Percentiles rank a stretch among this genome's conserved stretches.
Evolutionary conservation across 352 stramenopile species (phyloP).

Genomic region (Phytophthora palmivora): DNA sequence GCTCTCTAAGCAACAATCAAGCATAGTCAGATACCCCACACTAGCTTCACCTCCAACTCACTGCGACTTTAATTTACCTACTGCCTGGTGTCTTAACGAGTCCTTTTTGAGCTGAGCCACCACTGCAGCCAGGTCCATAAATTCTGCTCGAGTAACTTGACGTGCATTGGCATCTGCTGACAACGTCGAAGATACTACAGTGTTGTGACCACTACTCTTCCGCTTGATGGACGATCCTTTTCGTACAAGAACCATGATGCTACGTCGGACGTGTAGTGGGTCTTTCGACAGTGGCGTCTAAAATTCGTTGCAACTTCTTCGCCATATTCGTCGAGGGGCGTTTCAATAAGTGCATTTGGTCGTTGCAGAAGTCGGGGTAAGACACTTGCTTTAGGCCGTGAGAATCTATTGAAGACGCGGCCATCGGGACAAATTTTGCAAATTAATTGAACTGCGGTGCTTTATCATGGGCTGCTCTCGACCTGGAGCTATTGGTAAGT

Average conservation of each 20-base stretch:
- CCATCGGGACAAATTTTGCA: neutral
- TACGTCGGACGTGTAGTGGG: too few species aligned
- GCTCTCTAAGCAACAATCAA: constrained; percentile 36
- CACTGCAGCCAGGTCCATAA: constrained; percentile 55
- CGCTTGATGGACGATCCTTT: constrained; percentile 27
- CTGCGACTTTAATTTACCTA: constrained; percentile 33
- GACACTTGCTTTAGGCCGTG: too few species aligned
- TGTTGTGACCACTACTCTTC: constrained; percentile 16
- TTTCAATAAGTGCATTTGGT: constrained; percentile 38
- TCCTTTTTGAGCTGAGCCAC: constrained; percentile 65
- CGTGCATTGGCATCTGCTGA: constrained; percentile 48
- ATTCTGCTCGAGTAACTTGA: constrained; percentile 61
- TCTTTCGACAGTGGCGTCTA: constrained; percentile 9
- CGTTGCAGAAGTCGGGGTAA: neutral
- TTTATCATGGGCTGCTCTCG: constrained; percentile 57
- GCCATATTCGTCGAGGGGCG: constrained; percentile 18
- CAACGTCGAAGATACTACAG: constrained; percentile 28
- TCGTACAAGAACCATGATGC: constrained; percentile 19
- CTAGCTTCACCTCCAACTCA: neutral
- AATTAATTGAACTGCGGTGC: neutral
- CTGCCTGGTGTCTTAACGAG: constrained; percentile 39
- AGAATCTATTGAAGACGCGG: constrained; percentile 3
- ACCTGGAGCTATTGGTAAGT: constrained; percentile 49
- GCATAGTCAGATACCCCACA: neutral
- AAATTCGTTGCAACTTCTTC: constrained; percentile 10